Base-by-base conservation (phyloP, 768 basidiomycete genomes). In the Mycena chlorophos region DNA sequence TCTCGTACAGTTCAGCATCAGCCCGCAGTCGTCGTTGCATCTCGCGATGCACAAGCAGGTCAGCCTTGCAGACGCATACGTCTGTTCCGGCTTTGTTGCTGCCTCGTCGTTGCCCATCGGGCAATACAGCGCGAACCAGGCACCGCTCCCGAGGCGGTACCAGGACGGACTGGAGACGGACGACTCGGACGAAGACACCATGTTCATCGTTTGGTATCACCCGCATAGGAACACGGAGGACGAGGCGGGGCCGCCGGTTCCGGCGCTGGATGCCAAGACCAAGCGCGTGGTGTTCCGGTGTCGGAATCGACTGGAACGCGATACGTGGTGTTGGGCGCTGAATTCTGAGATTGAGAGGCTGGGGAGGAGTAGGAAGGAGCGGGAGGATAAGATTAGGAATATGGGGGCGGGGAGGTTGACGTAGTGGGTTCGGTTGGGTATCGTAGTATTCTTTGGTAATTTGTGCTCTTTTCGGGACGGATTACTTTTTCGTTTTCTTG, bases 281-380 rank as follows among this genome's bases (percentile, higher is more conserved):
- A 86, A 87, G 67, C 62, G 85, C 52, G 63, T 80, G 16, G 78
- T 94, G 1, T 87, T 89, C 62, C 80, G 85, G 58, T 85, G 88
- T 49, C 78, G 94, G 66, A 93, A 85, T 66, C 85, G 86, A 72
- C 75, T 98, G 31, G 96, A 98, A 70, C 77, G 95, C 26, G 94
- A 98, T 69, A 80, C 87, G 26, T 98, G 95, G 95, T 93, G 93
- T 63, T 97, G 91, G 89, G 92, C 91, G 1, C 72, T 98, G 62
- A 94, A 91, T 57, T 82, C 82, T 42, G 93, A 96, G 73, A 93
- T 97, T 58, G 94, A 98, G 71, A 86, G 85, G 67, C 72, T 89
- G 14, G 83, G 83, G 34, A 76, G 91, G 65, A 71, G 72, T 8
- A 83, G 85, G 63, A 73, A 66, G 57, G 81, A 79, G 19, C 75